A percentile compares a stretch with the other conserved stretches of the same genome.
phyloP scores from a whole-genome alignment of 139 green algal genomes.

The Coccomyxa sp. region DNA sequence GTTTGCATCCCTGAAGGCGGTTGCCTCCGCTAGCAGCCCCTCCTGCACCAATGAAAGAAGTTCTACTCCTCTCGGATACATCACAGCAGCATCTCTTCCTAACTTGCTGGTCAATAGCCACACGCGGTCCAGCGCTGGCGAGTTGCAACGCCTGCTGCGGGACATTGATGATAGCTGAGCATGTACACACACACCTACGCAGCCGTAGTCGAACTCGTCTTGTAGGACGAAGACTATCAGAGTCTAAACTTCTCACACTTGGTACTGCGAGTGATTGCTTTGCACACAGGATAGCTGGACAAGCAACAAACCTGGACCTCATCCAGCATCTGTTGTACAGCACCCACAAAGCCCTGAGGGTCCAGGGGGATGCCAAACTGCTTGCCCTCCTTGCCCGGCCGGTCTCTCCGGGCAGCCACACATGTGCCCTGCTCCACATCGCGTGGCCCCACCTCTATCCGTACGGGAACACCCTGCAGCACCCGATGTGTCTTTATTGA shows the following conservation, averaged over 20 bases:
- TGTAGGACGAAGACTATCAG: background rate
- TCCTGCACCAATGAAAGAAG: background rate
- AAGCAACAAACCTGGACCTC: slow-evolving; percentile 31
- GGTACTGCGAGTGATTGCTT: too few relatives aligned
- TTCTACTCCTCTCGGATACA: background rate
- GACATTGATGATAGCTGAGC: background rate
- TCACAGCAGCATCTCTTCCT: background rate
- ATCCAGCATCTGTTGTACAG: slow-evolving; percentile 53
- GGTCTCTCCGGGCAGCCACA: slow-evolving; percentile 78
- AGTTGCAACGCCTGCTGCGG: background rate
- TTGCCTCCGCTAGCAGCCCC: slow-evolving; percentile 45
- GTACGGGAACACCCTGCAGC: slow-evolving; percentile 62
- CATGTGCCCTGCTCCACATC: slow-evolving; percentile 80
- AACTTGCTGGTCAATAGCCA: too few relatives aligned
- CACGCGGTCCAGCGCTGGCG: too few relatives aligned
- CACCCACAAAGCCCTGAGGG: slow-evolving; percentile 45
- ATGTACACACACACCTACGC: background rate
- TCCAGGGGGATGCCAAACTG: slow-evolving; percentile 81
- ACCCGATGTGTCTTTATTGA: too few relatives aligned
- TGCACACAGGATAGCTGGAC: too few relatives aligned
- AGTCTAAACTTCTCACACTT: background rate
- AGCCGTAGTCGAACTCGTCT: background rate
- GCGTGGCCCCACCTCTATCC: slow-evolving; percentile 86
- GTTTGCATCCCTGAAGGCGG: slow-evolving; percentile 86
- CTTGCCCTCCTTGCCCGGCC: slow-evolving; percentile 93